Conservation (phyloP, 2,329 filamentous ascomycete species). For the Colletotrichum sp. region DNA sequence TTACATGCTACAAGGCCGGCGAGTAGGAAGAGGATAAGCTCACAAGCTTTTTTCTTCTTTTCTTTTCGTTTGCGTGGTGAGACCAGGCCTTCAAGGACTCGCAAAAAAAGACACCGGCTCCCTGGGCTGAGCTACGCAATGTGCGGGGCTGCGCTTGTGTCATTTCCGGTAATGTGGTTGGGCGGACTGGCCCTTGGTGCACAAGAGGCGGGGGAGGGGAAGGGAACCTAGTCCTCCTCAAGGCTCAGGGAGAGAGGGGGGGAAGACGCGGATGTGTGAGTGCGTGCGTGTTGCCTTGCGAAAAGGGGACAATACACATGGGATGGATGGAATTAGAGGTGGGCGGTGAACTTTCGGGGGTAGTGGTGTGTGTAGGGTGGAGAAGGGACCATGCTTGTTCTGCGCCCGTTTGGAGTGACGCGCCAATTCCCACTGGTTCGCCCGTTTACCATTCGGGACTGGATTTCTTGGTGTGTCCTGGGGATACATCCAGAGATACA, state of each 20-base stretch:
- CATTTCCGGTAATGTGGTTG: not conserved
- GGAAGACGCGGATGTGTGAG: not conserved
- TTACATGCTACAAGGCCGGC: not conserved
- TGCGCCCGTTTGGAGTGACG: slow-evolving; percentile 5
- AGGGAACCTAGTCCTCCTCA: not conserved
- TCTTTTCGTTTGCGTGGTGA: not conserved
- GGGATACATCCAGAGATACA: not conserved
- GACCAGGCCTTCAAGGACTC: not conserved
- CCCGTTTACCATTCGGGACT: not conserved
- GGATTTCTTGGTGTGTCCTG: not conserved
- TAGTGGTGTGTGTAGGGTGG: not conserved
- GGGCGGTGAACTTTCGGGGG: not conserved
- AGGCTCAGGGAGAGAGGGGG: not conserved
- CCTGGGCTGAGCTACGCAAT: slow-evolving; percentile 3
- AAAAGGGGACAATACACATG: not conserved
- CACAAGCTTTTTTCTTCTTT: not conserved
- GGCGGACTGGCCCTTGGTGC: not conserved
- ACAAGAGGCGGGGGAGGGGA: not conserved
- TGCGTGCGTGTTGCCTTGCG: not conserved
- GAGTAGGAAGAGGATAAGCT: not conserved
- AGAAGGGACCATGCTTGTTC: slow-evolving; percentile 1
- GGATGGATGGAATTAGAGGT: not conserved
- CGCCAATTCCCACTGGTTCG: not conserved
- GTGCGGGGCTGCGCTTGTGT: not conserved
- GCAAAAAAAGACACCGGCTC: not conserved